Evolutionary conservation across 495 filamentous ascomycete genomes (phyloP).

Genomic region (Apodospora peruviana): DNA sequence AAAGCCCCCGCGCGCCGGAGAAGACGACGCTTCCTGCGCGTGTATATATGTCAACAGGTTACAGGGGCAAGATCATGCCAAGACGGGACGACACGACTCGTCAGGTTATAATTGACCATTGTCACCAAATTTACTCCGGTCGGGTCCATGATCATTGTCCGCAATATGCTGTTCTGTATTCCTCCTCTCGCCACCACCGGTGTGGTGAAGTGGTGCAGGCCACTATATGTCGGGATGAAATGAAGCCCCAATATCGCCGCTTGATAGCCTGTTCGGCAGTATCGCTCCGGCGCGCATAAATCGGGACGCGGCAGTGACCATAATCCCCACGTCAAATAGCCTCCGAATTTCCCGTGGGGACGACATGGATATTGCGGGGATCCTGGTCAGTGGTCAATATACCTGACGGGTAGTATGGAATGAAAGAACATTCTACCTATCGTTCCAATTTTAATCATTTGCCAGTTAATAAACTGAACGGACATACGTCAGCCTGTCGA

Average conservation of each 20-base stretch:
- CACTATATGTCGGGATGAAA: constrained; percentile 8
- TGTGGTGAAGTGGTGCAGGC: background rate
- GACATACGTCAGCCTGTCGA: too few species aligned
- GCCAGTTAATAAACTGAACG: too few species aligned
- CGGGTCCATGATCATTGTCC: background rate
- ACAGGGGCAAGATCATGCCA: background rate
- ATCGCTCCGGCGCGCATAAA: constrained; percentile 7
- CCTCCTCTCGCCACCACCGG: background rate
- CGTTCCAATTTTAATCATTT: too few species aligned
- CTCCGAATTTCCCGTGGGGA: background rate
- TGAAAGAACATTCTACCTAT: too few species aligned
- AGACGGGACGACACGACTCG: background rate
- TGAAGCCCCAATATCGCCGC: constrained; percentile 12
- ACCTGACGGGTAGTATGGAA: too few species aligned
- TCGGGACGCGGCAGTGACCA: constrained; percentile 10
- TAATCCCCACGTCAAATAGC: background rate
- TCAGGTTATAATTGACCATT: background rate
- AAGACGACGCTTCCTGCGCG: background rate
- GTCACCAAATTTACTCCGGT: background rate
- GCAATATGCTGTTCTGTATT: background rate
- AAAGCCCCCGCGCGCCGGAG: background rate
- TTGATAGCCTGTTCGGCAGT: constrained; percentile 25
- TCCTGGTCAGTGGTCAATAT: background rate
- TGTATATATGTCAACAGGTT: background rate
- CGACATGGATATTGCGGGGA: background rate